Evolutionary conservation across 345 rosid genomes (phyloP).

Genomic region (Eucalyptus polybractea): DNA sequence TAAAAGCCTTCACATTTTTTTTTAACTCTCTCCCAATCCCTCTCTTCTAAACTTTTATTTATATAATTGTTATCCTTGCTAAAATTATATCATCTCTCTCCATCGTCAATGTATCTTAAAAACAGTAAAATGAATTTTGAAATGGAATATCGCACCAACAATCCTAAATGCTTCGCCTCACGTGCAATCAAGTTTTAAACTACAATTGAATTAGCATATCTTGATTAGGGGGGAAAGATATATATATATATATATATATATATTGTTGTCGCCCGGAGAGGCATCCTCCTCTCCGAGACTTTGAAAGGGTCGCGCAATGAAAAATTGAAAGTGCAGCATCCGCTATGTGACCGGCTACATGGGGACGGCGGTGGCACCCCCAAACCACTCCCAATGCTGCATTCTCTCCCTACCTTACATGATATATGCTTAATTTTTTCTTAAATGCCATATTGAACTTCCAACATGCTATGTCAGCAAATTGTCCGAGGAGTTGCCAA

Average conservation of each 20-base stretch:
- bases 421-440: neutral
- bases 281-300: too few relatives aligned
- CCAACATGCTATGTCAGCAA: neutral
- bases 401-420: neutral
- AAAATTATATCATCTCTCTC: neutral
- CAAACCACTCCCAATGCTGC: too few relatives aligned
- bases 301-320: too few relatives aligned
- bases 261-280: too few relatives aligned
- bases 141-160: too few relatives aligned
- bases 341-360: too few relatives aligned
- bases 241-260: too few relatives aligned
- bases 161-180: neutral
- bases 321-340: neutral
- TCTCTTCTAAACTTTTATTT: neutral
- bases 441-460: neutral
- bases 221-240: neutral
- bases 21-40: neutral
- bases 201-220: too few relatives aligned
- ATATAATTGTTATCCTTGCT: neutral
- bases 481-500: neutral
- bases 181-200: neutral
- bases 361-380: too few relatives aligned
- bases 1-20: neutral
- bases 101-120: neutral
- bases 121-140: too few relatives aligned